Conservation (phyloP, 257 asterid genomes). For the Solanum clarkiae region DNA sequence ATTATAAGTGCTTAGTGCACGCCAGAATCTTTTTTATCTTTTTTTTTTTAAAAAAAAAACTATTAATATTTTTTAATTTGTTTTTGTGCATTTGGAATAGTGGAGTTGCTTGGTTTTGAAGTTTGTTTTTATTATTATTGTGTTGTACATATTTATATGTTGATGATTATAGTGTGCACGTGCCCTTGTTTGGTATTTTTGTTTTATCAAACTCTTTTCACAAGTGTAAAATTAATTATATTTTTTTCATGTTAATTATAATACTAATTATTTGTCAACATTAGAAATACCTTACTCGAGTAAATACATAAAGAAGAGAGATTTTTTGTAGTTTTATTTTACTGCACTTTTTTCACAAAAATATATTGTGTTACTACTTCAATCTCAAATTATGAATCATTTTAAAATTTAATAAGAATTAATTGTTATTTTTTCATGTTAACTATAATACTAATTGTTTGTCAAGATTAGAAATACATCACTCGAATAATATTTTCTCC, state of each 20-base stretch:
- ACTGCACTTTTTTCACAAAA: too few species aligned
- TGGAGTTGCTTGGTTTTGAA: constrained; percentile 46
- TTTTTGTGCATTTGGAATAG: background rate
- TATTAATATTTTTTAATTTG: background rate
- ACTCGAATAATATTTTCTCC: too few species aligned
- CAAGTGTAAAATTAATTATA: background rate
- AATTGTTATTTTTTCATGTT: too few species aligned
- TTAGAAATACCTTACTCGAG: background rate
- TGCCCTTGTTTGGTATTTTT: constrained; percentile 13
- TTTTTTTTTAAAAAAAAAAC: background rate
- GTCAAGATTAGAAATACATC: too few species aligned
- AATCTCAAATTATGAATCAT: too few species aligned
- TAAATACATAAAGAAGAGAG: background rate
- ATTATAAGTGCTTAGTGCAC: constrained; percentile 44
- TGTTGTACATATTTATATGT: constrained; percentile 1
- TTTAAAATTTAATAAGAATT: too few species aligned
- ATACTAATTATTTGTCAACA: background rate
- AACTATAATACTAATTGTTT: too few species aligned
- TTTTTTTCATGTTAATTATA: too few species aligned
- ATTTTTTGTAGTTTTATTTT: too few species aligned
- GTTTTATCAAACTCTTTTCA: background rate
- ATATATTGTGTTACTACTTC: too few species aligned
- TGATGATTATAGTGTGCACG: constrained; percentile 22
- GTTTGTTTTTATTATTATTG: constrained; percentile 22
- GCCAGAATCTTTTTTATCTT: constrained; percentile 47